phyloP scores from a whole-genome alignment of 2,329 filamentous ascomycete species.

The Colletotrichum plurivorum region DNA sequence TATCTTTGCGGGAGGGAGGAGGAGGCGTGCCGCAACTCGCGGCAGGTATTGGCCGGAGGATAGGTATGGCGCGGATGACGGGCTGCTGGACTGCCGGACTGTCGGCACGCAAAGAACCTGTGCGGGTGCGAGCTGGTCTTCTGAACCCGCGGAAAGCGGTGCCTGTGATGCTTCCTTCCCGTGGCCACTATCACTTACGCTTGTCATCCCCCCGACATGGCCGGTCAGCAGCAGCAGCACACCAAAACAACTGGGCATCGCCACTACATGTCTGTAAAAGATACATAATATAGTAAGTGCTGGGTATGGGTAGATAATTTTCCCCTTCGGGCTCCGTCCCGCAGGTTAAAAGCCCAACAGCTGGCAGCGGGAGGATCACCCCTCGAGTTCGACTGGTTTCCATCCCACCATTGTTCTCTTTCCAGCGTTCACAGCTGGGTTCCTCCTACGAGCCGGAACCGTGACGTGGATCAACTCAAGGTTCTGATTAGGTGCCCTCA shows the following conservation, averaged over 20 bases:
- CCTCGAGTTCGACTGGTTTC: conserved; percentile 31
- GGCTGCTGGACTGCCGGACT: too few relatives aligned
- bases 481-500: neutral
- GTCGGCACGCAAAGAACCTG: too few relatives aligned
- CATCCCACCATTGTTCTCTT: conserved; percentile 23
- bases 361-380: conserved; percentile 26
- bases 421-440: conserved; percentile 21
- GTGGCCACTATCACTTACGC: conserved; percentile 4
- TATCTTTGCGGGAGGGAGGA: neutral
- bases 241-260: conserved; percentile 12
- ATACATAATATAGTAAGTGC: too few relatives aligned
- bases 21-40: neutral
- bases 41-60: neutral
- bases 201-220: conserved; percentile 12
- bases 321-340: neutral
- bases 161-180: conserved; percentile 19
- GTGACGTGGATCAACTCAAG: conserved; percentile 32
- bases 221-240: conserved; percentile 24
- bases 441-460: conserved; percentile 27
- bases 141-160: neutral
- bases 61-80: too few relatives aligned
- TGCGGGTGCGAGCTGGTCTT: neutral
- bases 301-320: neutral
- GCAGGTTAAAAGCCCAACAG: conserved; percentile 19
- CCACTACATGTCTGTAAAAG: conserved; percentile 1